Percentiles rank a stretch among this genome's conserved stretches.
These are phyloP conservation scores for Penicillium paxilli DNA, from an alignment of 495 filamentous ascomycete genomes.

Conservation along the genomic window DNA sequence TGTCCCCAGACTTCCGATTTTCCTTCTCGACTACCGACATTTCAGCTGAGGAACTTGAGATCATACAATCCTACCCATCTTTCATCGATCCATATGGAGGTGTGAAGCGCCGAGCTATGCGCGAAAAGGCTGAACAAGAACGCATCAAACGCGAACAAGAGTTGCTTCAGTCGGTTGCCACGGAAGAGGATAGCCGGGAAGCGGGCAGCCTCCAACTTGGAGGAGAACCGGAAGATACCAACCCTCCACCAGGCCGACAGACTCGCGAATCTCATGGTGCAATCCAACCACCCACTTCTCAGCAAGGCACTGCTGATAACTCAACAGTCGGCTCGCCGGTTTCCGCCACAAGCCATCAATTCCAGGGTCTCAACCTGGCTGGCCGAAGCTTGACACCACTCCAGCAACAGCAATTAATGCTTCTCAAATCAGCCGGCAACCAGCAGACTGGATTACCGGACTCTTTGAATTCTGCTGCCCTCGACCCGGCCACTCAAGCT, in stretches of 20 bases:
- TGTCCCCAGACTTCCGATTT: conserved; percentile 60
- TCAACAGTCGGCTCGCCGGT: conserved; percentile 46
- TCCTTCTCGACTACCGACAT: conserved; percentile 54
- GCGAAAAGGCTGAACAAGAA: conserved; percentile 64
- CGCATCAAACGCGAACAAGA: conserved; percentile 63
- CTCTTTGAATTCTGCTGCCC: conserved; percentile 42
- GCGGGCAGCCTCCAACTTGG: conserved; percentile 87
- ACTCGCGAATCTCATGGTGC: conserved; percentile 53
- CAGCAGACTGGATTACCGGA: conserved; percentile 56
- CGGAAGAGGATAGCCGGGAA: conserved; percentile 61
- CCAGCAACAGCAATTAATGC: conserved; percentile 72
- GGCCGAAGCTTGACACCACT: conserved; percentile 75
- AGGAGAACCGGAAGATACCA: conserved; percentile 79
- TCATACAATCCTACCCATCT: conserved; percentile 66
- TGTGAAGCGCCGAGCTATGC: conserved; percentile 69
- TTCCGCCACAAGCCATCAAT: conserved; percentile 53
- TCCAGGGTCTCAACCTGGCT: conserved; percentile 56
- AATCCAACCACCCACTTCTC: conserved; percentile 69
- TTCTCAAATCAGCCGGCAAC: conserved; percentile 60
- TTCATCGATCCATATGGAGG: conserved; percentile 81
- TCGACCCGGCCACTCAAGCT: conserved; percentile 42
- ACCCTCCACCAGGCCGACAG: conserved; percentile 49
- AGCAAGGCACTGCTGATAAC: conserved; percentile 54
- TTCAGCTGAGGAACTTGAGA: conserved; percentile 52
- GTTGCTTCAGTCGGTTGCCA: conserved; percentile 46